Conservation (phyloP, 1,284 basidiomycete genomes). For the Sutorius eximius region DNA sequence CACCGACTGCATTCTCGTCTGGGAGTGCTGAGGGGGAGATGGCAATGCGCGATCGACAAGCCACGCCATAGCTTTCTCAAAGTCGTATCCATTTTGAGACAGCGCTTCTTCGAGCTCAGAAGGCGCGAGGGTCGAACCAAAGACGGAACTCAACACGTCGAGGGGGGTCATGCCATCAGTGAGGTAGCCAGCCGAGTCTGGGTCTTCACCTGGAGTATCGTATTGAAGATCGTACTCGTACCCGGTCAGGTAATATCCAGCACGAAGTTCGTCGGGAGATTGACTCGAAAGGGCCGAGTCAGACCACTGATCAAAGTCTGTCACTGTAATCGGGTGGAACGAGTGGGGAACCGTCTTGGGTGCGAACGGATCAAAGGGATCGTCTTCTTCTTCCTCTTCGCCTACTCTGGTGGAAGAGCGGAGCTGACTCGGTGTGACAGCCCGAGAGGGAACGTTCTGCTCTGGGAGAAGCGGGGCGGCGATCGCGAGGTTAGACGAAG, state of each 20-base stretch:
- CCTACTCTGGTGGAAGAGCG: slow-evolving; percentile 60
- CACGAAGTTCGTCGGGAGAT: slow-evolving; percentile 48
- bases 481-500: slow-evolving; percentile 83
- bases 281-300: slow-evolving; percentile 42
- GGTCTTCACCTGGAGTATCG: slow-evolving; percentile 47
- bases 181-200: slow-evolving; percentile 51
- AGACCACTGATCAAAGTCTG: slow-evolving; percentile 67
- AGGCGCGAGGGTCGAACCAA: slow-evolving; percentile 83
- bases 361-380: slow-evolving; percentile 74
- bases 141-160: slow-evolving; percentile 92
- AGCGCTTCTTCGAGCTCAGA: slow-evolving; percentile 94
- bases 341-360: slow-evolving; percentile 48
- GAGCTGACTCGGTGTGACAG: slow-evolving; percentile 43
- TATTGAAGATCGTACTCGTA: slow-evolving; percentile 40
- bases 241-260: slow-evolving; percentile 34
- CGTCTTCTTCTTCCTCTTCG: slow-evolving; percentile 63
- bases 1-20: slow-evolving; percentile 57
- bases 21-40: slow-evolving; percentile 42
- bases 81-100: slow-evolving; percentile 86
- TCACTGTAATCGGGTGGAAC: slow-evolving; percentile 61
- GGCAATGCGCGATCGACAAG: slow-evolving; percentile 74
- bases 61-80: slow-evolving; percentile 92
- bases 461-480: slow-evolving; percentile 84
- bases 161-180: slow-evolving; percentile 95
- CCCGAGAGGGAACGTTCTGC: slow-evolving; percentile 53